These are phyloP conservation scores for Tuber brumale DNA, from an alignment of 495 filamentous ascomycete species.

Conservation along the genomic window DNA sequence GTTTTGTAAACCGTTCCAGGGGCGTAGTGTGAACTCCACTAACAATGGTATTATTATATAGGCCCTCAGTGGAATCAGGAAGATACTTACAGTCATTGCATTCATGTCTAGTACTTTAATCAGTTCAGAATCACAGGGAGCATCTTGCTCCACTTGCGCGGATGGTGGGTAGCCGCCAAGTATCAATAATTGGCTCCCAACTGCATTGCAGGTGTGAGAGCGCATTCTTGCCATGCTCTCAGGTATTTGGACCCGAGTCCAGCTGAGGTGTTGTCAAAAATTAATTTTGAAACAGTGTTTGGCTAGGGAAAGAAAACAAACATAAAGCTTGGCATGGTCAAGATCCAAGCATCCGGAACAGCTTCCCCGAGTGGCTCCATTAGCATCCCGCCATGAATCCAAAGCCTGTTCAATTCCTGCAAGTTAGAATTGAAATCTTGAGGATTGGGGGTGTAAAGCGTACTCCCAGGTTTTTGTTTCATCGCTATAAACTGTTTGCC, in stretches of 20 bases:
- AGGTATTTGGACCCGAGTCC: slow-evolving; percentile 12
- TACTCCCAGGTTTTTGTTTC: slow-evolving; percentile 27
- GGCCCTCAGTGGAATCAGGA: not conserved
- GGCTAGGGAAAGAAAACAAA: not conserved
- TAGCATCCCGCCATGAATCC: slow-evolving; percentile 19
- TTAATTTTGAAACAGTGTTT: not conserved
- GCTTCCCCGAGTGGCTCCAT: slow-evolving; percentile 9
- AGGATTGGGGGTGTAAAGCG: not conserved
- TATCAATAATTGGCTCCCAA: slow-evolving; percentile 17
- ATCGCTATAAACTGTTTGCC: slow-evolving; percentile 17
- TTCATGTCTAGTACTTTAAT: slow-evolving; percentile 25
- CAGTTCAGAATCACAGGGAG: slow-evolving; percentile 1
- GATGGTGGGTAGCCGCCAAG: slow-evolving; percentile 19
- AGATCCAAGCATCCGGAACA: slow-evolving; percentile 17
- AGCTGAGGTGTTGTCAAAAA: slow-evolving; percentile 2
- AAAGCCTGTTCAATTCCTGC: slow-evolving; percentile 3
- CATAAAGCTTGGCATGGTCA: slow-evolving; percentile 28
- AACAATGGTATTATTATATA: not conserved
- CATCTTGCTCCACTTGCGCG: not conserved
- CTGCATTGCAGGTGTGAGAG: slow-evolving; percentile 18
- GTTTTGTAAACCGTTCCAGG: slow-evolving; percentile 16
- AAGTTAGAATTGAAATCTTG: not conserved
- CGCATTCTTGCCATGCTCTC: slow-evolving; percentile 1
- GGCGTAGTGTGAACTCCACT: slow-evolving; percentile 15
- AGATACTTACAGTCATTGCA: slow-evolving; percentile 11